Evolutionary conservation across 2,329 filamentous ascomycete species (phyloP).

Genomic region (Fusarium continuum): DNA sequence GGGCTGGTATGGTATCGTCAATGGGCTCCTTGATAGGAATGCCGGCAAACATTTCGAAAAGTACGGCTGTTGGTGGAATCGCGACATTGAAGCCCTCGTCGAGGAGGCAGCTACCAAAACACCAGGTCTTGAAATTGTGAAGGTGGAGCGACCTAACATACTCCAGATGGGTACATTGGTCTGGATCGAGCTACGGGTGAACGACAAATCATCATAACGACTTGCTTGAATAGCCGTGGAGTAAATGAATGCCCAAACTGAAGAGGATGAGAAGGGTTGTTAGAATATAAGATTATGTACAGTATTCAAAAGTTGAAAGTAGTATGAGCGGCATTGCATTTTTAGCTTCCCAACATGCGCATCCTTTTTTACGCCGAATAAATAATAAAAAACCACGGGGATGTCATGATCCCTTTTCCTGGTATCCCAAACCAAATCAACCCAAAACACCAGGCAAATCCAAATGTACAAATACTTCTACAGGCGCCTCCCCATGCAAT

Average conservation of each 20-base stretch:
- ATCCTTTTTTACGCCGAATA: conserved; percentile 34
- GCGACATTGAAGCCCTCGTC: conserved; percentile 67
- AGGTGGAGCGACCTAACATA: conserved; percentile 60
- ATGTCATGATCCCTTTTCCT: conserved; percentile 33
- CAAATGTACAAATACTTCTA: conserved; percentile 48
- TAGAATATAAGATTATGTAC: conserved; percentile 40
- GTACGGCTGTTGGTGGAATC: conserved; percentile 76
- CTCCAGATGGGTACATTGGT: conserved; percentile 67
- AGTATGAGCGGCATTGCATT: conserved; percentile 44
- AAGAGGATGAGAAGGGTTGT: conserved; percentile 34
- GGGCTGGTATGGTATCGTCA: conserved; percentile 63
- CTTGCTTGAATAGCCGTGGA: conserved; percentile 18
- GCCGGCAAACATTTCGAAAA: conserved; percentile 65
- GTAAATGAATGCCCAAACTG: neutral
- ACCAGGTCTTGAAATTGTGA: conserved; percentile 66
- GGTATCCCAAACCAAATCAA: conserved; percentile 36
- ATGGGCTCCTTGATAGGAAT: conserved; percentile 63
- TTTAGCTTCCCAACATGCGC: conserved; percentile 24
- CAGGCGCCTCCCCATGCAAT: conserved; percentile 42
- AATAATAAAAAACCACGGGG: conserved; percentile 30
- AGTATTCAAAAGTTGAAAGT: conserved; percentile 34
- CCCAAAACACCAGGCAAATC: conserved; percentile 37
- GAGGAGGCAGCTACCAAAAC: conserved; percentile 57
- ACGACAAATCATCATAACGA: conserved; percentile 27
- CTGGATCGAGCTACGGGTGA: conserved; percentile 64